Evolutionary conservation across 257 asterid species (phyloP), one percentile per base, ranked within the genome.

Genomic region (Thymus quinquecostatus): DNA sequence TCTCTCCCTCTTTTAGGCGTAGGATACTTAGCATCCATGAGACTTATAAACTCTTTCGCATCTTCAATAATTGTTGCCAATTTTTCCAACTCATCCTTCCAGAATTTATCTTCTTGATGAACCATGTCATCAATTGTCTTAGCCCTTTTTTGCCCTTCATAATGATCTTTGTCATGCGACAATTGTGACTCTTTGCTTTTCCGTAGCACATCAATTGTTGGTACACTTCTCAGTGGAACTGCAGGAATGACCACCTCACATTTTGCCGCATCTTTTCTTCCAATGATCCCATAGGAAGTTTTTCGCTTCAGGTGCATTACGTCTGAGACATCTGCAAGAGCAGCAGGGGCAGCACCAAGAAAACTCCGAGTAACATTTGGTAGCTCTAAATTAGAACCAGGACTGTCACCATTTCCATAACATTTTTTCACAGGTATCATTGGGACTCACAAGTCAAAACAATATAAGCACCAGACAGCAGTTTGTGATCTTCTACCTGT

Each of bases 151-250:
- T 12, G 44, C 14, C 45, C 63, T 67, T 14, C 33, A 48, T 53
- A 41, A 11, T 1, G 0, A 30, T 57, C 69, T 11, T 75, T 27
- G 5, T 13, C 77, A 60, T 48, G 41, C 4, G n/a, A 53, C 12
- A 21, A 14, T 1, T 21, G 21, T 3, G 32, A 30, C 48, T 45
- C 65, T 30, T 44, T 58, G 40, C n/a, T 43, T 63, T 60, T 45
- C 1, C 0, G 4, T 45, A 3, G 45, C 45, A 59, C 29, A 67
- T 56, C 43, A 68, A 8, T 32, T 2, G 64, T 21, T 8, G 74
- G 78, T 30, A 43, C 5, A 76, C 75, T 54, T 70, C 84, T 76
- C 65, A 77, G 54, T 30, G 82, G 82, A 40, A 66, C 75, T 13
- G 71, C 81, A 45, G 70, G 51, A 33, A 48, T 68, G 30, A 51